Conservation (phyloP, 2,329 filamentous ascomycete genomes). For the Blastomyces parvus region DNA sequence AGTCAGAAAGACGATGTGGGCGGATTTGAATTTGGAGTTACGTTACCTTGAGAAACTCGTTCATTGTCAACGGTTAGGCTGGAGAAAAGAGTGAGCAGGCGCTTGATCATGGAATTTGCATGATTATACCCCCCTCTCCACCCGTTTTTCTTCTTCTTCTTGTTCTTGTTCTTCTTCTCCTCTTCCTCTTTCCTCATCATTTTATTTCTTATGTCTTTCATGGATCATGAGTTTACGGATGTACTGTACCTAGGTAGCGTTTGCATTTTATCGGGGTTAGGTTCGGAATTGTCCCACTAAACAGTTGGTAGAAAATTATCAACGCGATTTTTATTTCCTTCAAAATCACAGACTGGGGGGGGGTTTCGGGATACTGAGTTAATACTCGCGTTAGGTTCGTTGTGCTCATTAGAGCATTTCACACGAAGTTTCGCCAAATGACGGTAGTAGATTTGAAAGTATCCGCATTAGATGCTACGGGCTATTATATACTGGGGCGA, state of each 20-base stretch:
- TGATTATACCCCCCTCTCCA: neutral
- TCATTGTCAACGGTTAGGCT: too few species aligned
- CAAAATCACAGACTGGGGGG: neutral
- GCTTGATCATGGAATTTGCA: neutral
- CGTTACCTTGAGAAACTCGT: neutral
- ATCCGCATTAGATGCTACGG: neutral
- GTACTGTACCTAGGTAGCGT: neutral
- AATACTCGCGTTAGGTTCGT: neutral
- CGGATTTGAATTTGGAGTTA: slow-evolving; percentile 9
- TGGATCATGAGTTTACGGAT: neutral
- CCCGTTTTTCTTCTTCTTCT: neutral
- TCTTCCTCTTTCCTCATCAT: neutral
- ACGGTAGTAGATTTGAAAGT: neutral
- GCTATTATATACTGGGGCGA: neutral
- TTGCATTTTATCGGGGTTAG: neutral
- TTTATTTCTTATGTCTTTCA: neutral
- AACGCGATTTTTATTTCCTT: neutral
- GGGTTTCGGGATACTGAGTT: neutral
- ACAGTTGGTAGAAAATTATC: neutral
- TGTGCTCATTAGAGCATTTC: neutral
- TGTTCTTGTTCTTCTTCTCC: neutral
- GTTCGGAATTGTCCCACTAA: neutral
- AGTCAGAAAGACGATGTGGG: slow-evolving; percentile 12
- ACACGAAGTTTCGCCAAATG: neutral
- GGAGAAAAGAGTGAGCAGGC: neutral